phyloP scores from a whole-genome alignment of 768 basidiomycete species.

The Rhizopogon vesiculosus region DNA sequence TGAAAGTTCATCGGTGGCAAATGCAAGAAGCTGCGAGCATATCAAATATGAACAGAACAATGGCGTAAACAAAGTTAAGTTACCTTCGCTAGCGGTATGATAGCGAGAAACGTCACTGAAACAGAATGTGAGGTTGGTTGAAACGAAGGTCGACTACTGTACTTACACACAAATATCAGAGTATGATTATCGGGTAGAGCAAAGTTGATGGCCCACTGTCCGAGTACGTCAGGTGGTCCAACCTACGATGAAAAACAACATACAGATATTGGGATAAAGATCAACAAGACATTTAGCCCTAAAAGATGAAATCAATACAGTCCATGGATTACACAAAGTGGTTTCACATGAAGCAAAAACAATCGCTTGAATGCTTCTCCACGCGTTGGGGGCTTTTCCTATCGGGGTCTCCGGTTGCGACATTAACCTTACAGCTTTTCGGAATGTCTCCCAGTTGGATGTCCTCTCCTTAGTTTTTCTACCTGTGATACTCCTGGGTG shows the following conservation, averaged over 20 bases:
- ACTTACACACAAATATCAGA: constrained; percentile 72
- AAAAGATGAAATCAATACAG: constrained; percentile 3
- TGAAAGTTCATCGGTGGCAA: no score
- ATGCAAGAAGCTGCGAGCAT: no score
- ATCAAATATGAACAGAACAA: no score
- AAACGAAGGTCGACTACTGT: not conserved
- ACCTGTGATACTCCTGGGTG: not conserved
- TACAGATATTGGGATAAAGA: constrained; percentile 70
- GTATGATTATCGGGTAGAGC: constrained; percentile 47
- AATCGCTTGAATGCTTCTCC: constrained; percentile 49
- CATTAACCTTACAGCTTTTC: constrained; percentile 26
- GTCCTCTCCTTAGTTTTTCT: not conserved
- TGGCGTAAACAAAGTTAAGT: no score
- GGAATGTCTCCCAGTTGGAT: not conserved
- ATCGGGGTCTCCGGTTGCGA: constrained; percentile 28
- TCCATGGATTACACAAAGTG: not conserved
- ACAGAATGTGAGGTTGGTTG: no score
- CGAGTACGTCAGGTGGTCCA: not conserved
- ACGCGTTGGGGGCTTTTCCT: constrained; percentile 39
- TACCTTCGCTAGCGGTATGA: no score
- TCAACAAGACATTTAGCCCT: constrained; percentile 68
- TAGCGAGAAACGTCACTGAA: no score
- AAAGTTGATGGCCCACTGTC: constrained; percentile 72
- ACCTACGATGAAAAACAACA: constrained; percentile 16
- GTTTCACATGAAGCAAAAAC: constrained; percentile 49